Base-by-base conservation (phyloP, 2,329 filamentous ascomycete species). In the Talaromyces piceae region DNA sequence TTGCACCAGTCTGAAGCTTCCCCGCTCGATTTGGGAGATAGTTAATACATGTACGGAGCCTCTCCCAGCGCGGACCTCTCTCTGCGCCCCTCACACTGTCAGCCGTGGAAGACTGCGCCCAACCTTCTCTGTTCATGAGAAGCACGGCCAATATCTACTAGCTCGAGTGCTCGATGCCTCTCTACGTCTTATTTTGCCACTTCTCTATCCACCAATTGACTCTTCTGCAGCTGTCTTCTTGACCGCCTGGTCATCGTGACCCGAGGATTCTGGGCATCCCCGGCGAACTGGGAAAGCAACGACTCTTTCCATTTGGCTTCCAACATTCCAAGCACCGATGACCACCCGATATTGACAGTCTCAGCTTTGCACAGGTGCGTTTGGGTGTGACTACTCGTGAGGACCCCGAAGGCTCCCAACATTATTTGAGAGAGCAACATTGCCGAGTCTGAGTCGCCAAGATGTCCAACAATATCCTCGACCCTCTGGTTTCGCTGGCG, bases 401-500 rank as follows among this genome's bases (percentile, higher is more conserved):
- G 11, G 20, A 23, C 5, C 20, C 18, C 23, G 12, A 43, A 43
- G 11, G 12, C 22, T 13, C n/a, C n/a, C 5, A 22, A 43, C 23
- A 43, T 22, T 22, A 13, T 9, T 9, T 4, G 20, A 25, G 23
- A 13, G 23, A 43, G 12, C 39, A 22, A 16, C 23, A 9, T 43
- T 25, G 23, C 23, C 23, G 20, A 26, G 5, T 18, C 25, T 26
- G n/a, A 18, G 13, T 30, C 46, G 23, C 20, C 28, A 52, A 49
- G 23, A 54, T 51, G 49, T 28, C 45, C 18, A 54, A 53, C 56
- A 54, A 47, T 16, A 18, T 45, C 7, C 48, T 52, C 13, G 23
- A 56, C 18, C 51, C 57, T 11, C 47, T 62, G 8, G 33, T 55
- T 50, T 63, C 65, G 37, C 56, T 75, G 52, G 63, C 59, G 53